Evolutionary conservation across 768 basidiomycete genomes (phyloP), one percentile per base, ranked within the genome.

Genomic region (Sistotremastrum niveocremeum): DNA sequence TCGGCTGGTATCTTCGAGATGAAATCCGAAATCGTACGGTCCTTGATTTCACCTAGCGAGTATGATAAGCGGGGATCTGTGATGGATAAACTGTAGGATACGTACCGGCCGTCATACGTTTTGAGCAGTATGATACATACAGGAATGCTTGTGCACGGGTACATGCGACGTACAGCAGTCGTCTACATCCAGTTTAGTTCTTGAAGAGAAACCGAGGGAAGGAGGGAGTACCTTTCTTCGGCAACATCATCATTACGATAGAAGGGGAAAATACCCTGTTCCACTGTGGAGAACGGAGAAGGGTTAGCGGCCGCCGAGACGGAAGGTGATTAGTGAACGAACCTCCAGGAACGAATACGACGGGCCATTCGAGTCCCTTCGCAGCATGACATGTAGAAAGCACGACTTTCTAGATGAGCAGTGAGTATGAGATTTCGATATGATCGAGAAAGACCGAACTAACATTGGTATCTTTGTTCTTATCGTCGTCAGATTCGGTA

Each of bases 291-390:
- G 37, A 9, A n/a, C n/a, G n/a, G n/a, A n/a, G n/a, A 46, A n/a
- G 28, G 39, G 34, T 50, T 44, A 54, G 36, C 43, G 11, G 40
- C 12, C 28, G 36, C 5, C 32, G 9, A 11, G 10, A 12, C 31
- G 32, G 28, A 35, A 41, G 6, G 39, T 34, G 11, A 38, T 34
- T 9, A n/a, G 10, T 35, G 6, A 11, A 45, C 58, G 49, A 56
- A 81, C 81, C 77, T 9, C 80, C 75, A 28, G 83, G 82, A 12
- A 86, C 66, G 50, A 91, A 79, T 0, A 91, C 86, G 2, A 90
- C 82, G 1, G 89, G 87, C 87, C 88, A 94, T 60, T 94, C 89
- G 6, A 91, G 65, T 0, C 89, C 88, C 59, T 94, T 94, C 0
- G 88, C 87, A 34, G 86, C 76, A 63, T 94, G 89, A 46, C 88